Evolutionary conservation across 768 basidiomycete species (phyloP).

Genomic region (Crassisporium funariophilum): DNA sequence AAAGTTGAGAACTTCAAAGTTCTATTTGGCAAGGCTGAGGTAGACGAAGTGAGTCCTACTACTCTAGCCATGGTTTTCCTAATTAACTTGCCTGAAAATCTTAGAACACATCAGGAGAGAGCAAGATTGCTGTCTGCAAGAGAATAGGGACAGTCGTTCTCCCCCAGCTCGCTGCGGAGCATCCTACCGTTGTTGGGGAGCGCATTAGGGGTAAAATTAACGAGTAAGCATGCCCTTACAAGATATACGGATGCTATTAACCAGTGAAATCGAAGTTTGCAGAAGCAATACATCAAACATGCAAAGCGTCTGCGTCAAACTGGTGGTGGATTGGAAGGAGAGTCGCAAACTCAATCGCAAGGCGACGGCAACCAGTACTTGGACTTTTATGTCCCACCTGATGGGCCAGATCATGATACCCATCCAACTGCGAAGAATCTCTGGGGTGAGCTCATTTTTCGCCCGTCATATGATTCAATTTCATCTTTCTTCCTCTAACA

Average conservation of each 20-base stretch:
- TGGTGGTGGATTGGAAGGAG: constrained; percentile 18
- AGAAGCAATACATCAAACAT: constrained; percentile 13
- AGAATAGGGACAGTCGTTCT: not conserved
- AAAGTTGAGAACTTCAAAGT: constrained; percentile 20
- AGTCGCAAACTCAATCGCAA: not conserved
- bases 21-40: constrained; percentile 21
- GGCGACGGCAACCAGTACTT: constrained; percentile 1
- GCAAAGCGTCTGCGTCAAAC: constrained; percentile 18
- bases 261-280: constrained; percentile 21
- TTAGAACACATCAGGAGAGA: not conserved
- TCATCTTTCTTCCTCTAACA: constrained; percentile 4
- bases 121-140: not conserved
- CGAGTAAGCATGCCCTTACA: too few relatives aligned
- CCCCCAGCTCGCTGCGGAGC: not conserved
- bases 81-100: too few relatives aligned
- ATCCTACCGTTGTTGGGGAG: constrained; percentile 10
- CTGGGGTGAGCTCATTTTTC: constrained; percentile 22
- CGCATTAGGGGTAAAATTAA: constrained; percentile 26
- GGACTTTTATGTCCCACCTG: constrained; percentile 14
- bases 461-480: too few relatives aligned
- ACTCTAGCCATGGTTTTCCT: too few relatives aligned
- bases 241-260: too few relatives aligned
- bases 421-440: constrained; percentile 19
- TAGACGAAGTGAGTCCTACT: constrained; percentile 14
- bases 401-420: constrained; percentile 21